Base-by-base conservation (phyloP, 108 stramenopile genomes). In the Fistulifera pelliculosa region DNA sequence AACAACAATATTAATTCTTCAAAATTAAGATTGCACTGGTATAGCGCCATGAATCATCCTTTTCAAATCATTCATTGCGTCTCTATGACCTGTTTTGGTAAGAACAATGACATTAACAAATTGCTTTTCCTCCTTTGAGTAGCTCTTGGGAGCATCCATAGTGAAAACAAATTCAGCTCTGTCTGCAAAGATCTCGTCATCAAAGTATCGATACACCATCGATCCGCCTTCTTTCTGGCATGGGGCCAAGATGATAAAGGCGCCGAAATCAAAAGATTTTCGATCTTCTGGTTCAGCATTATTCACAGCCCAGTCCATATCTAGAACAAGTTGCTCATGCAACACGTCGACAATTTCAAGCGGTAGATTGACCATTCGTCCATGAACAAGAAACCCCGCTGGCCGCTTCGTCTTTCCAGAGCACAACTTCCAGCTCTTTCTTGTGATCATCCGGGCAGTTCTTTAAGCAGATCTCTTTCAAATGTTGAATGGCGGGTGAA, bases 351-450 rank as follows among this genome's bases (percentile, higher is more conserved):
- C 73, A 61, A 90, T 81, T 74, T 90, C 84, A 28, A 90, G 51
- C 40, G 88, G 84, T 21, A 90, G 56, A 64, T 90, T 90, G 56
- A 85, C 73, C 88, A 90, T 85, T 25, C 88, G 77, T 40, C 78
- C 67, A 18, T 85, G 88, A n/a, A 90, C 63, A 48, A 81, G 78
- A 55, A 90, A 83, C n/a, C 83, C 83, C 24, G 77, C 81, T 13
- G 88, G 88, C 50, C 84, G 79, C 44, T 81, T 80, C 10, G 84
- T 90, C 25, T 79, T 77, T 0, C 88, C 84, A 2, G 76, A 90
- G 68, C 6, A 90, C 81, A 0, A 61, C 66, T 65, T 78, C 63
- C 65, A 90, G 64, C 69, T 85, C 84, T 13, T 53, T 4, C 49
- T 83, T 83, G 59, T 74, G 75, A 22, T 76, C 67, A 3, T 56